Percentiles rank a stretch among this genome's conserved stretches.
These are phyloP conservation scores for Astrocystis sublimbata DNA, from an alignment of 495 filamentous ascomycete genomes.

Conservation along the genomic window DNA sequence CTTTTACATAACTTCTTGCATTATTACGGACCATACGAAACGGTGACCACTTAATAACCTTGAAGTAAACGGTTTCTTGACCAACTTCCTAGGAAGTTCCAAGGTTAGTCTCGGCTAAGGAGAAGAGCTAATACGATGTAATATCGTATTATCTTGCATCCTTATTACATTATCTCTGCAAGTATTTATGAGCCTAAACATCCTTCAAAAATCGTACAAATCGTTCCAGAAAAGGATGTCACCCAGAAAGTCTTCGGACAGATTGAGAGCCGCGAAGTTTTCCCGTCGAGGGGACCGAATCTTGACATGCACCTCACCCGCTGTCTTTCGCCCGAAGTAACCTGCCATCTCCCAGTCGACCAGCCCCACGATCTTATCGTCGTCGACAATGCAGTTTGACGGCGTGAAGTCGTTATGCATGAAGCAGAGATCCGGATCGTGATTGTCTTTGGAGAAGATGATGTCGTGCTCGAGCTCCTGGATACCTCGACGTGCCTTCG, in stretches of 20 bases:
- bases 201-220: no score
- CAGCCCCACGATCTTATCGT: slow-evolving; percentile 45
- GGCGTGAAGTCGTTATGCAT: slow-evolving; percentile 48
- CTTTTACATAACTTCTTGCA: no score
- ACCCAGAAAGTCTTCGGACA: slow-evolving; percentile 29
- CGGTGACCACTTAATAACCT: no score
- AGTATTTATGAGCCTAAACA: no score
- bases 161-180: no score
- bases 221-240: slow-evolving; percentile 42
- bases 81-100: no score
- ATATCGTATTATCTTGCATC: no score
- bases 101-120: no score
- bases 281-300: slow-evolving; percentile 42
- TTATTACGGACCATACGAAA: no score
- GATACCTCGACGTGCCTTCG: slow-evolving; percentile 38
- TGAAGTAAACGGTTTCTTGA: no score
- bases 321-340: slow-evolving; percentile 46
- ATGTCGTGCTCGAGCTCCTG: slow-evolving; percentile 31
- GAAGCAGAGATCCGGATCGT: slow-evolving; percentile 39
- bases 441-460: slow-evolving; percentile 32
- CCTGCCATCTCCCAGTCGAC: slow-evolving; percentile 53
- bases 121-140: no score
- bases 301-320: slow-evolving; percentile 35
- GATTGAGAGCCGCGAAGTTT: slow-evolving; percentile 35
- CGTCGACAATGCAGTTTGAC: slow-evolving; percentile 47